Conservation (phyloP, 2,329 filamentous ascomycete species). For the Pseudogymnoascus sp. region DNA sequence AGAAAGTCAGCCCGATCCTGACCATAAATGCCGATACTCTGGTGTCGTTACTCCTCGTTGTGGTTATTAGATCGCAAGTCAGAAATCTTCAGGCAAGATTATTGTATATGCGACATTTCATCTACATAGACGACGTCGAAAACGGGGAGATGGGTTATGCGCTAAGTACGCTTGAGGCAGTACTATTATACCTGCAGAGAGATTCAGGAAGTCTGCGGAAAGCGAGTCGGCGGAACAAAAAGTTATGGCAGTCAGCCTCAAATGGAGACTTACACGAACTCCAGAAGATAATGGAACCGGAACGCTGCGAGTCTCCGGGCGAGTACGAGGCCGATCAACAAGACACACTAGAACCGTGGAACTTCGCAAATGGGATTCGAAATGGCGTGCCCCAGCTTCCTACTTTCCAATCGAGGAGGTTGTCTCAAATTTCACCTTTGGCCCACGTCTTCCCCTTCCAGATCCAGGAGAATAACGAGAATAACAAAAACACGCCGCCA, state of each 20-base stretch:
- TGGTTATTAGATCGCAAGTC: conserved; percentile 85
- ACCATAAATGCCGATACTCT: conserved; percentile 77
- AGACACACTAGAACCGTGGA: neutral
- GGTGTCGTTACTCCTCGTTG: conserved; percentile 81
- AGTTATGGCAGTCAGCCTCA: conserved; percentile 77
- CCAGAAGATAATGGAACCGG: conserved; percentile 70
- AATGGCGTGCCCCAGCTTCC: neutral
- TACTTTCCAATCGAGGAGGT: conserved; percentile 9
- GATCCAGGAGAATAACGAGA: conserved; percentile 36
- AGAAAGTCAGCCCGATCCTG: conserved; percentile 39
- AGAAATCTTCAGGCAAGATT: conserved; percentile 80
- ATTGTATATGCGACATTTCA: conserved; percentile 93
- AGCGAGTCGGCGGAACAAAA: conserved; percentile 77
- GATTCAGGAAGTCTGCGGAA: conserved; percentile 75
- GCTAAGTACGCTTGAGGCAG: conserved; percentile 89
- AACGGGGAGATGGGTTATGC: conserved; percentile 94
- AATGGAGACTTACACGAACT: conserved; percentile 69
- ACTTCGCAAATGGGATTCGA: neutral
- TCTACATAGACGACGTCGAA: conserved; percentile 96
- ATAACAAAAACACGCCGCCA: conserved; percentile 25
- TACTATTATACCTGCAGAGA: conserved; percentile 74
- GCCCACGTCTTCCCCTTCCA: conserved; percentile 92
- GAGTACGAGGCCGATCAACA: conserved; percentile 30
- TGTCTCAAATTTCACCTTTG: conserved; percentile 35
- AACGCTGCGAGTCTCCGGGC: conserved; percentile 25